Evolutionary conservation across 2,329 filamentous ascomycete genomes (phyloP).

Genomic region (Pseudopyricularia cyperi): DNA sequence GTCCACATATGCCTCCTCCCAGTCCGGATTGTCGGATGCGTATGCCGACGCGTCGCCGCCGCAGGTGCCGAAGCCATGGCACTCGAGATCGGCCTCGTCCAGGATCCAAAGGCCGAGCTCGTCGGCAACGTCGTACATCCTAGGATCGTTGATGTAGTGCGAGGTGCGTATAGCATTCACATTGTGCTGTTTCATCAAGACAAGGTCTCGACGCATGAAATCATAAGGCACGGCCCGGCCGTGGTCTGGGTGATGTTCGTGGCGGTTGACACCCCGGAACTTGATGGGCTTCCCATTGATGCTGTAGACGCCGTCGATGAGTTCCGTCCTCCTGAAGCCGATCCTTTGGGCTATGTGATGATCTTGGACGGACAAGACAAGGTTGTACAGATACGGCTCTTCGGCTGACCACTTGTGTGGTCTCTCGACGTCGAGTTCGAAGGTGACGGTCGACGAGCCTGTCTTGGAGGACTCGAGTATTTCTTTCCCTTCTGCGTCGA

Average conservation of each 20-base stretch:
- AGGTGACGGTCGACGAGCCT: constrained; percentile 3
- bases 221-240: constrained; percentile 51
- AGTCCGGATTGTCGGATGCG: constrained; percentile 42
- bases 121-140: constrained; percentile 46
- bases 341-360: constrained; percentile 28
- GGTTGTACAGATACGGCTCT: constrained; percentile 40
- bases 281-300: constrained; percentile 51
- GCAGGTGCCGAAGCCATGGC: constrained; percentile 30
- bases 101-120: constrained; percentile 53
- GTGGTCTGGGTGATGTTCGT: constrained; percentile 54
- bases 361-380: constrained; percentile 13
- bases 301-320: constrained; percentile 43
- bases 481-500: constrained; percentile 2
- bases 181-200: constrained; percentile 58
- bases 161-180: constrained; percentile 58
- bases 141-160: constrained; percentile 53
- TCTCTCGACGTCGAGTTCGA: constrained; percentile 21
- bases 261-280: constrained; percentile 53
- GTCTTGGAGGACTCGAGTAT: constrained; percentile 1
- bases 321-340: constrained; percentile 50
- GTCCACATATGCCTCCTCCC: constrained; percentile 50
- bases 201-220: constrained; percentile 46
- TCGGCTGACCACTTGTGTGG: constrained; percentile 51
- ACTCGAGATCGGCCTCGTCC: constrained; percentile 35
- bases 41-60: constrained; percentile 27